phyloP scores from a whole-genome alignment of 2,329 filamentous ascomycete species.

The Beauveria pseudobassiana region DNA sequence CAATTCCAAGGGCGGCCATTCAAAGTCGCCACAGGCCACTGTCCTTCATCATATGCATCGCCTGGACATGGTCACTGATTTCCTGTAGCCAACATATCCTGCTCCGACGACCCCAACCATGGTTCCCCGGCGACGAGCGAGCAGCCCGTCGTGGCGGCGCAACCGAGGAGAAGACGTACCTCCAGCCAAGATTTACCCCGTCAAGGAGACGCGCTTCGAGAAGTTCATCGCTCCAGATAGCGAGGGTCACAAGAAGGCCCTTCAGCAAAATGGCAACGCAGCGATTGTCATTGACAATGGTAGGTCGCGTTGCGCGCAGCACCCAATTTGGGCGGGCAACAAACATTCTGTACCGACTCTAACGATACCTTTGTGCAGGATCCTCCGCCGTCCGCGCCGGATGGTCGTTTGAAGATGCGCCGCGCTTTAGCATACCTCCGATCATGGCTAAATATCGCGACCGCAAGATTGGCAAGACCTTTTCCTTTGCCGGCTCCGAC shows the following conservation, averaged over 20 bases:
- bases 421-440: conserved; percentile 73
- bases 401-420: conserved; percentile 87
- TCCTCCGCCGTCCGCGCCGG: conserved; percentile 85
- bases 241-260: conserved; percentile 66
- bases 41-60: conserved; percentile 9
- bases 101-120: conserved; percentile 25
- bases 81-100: not conserved
- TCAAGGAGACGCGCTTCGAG: conserved; percentile 56
- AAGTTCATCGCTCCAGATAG: conserved; percentile 44
- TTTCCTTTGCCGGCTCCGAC: conserved; percentile 86
- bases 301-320: conserved; percentile 28
- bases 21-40: conserved; percentile 6
- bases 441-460: conserved; percentile 95
- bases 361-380: conserved; percentile 42
- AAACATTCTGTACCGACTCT: not conserved
- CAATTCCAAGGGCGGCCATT: conserved; percentile 20
- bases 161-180: conserved; percentile 35
- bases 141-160: conserved; percentile 26
- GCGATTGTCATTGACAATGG: conserved; percentile 98
- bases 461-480: conserved; percentile 84
- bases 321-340: not conserved
- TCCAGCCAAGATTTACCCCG: conserved; percentile 49
- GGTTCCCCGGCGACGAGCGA: conserved; percentile 46
- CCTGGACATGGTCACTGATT: conserved; percentile 10
- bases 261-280: conserved; percentile 48